A percentile compares a stretch with the other conserved stretches of the same genome.
Evolutionary conservation across 495 filamentous ascomycete species (phyloP).

Genomic region (Pseudevernia furfuracea): DNA sequence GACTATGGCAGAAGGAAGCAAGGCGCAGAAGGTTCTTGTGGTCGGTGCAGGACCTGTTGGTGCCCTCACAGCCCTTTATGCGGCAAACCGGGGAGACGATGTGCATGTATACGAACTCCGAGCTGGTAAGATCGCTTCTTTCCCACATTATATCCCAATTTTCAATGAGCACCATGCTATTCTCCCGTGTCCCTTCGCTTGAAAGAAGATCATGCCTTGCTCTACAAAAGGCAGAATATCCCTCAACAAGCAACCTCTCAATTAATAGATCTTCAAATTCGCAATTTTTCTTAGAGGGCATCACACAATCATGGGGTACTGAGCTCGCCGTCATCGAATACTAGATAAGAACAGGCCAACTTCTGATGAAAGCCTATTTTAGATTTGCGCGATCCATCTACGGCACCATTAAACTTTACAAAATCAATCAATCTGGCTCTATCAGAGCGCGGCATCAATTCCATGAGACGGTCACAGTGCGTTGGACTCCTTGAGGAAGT

Average conservation of each 20-base stretch:
- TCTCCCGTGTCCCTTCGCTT: neutral
- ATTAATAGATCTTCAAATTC: neutral
- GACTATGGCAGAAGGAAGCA: slow-evolving; percentile 17
- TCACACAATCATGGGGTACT: neutral
- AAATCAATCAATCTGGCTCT: slow-evolving; percentile 96
- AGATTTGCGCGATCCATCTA: slow-evolving; percentile 83
- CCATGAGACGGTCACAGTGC: slow-evolving; percentile 60
- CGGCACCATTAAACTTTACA: slow-evolving; percentile 86
- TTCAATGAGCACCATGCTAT: neutral
- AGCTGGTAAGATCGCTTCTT: slow-evolving; percentile 56
- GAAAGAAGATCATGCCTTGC: neutral
- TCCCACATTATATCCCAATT: neutral
- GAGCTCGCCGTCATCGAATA: neutral
- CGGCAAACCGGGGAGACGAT: slow-evolving; percentile 73
- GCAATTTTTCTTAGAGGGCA: neutral
- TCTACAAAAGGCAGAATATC: neutral
- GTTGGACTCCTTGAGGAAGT: slow-evolving; percentile 63
- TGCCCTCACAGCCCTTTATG: slow-evolving; percentile 85
- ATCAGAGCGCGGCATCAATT: slow-evolving; percentile 88
- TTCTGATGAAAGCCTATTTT: slow-evolving; percentile 8
- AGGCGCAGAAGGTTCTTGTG: slow-evolving; percentile 63
- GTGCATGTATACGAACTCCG: slow-evolving; percentile 94
- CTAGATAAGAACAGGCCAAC: neutral
- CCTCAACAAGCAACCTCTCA: neutral
- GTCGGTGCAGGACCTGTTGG: slow-evolving; percentile 92